Evolutionary conservation across 2,329 filamentous ascomycete species (phyloP), one percentile per base, ranked within the genome.

Genomic region (Penicillium sp.): DNA sequence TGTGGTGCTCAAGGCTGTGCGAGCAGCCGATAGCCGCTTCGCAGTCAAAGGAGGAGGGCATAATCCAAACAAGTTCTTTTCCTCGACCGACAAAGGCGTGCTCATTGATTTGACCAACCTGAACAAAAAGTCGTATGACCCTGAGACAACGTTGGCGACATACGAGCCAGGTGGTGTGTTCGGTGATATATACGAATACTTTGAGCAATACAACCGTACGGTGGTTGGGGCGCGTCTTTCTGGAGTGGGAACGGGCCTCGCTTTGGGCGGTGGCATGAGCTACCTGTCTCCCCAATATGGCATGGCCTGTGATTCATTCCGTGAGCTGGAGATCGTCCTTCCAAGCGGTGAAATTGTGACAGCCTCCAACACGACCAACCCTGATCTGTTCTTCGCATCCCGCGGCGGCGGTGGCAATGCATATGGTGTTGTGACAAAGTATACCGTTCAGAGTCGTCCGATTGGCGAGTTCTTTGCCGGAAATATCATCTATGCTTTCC

Each of bases 21-120:
- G 57, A 16, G 59, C 56, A 13, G 61, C 64, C 23, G 63, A 54
- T 18, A 62, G 57, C 39, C 61, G 62, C 18, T 65, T 65, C 46
- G 66, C 66, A 36, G 51, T 69, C 42, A 69, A 66, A 47, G 62
- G 63, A 2, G 65, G 63, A 4, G 66, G 66, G 2, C 66, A 69
- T 43, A 69, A 66, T 19, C 61, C 67, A n/a, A 69, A 69, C 27
- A 61, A 53, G 1, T 65, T 64, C 50, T 65, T 57, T 18, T 64
- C 66, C 8, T 67, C 65, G 4, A 66, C 65, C 16, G 54, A 65
- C 34, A 44, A 56, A 30, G 65, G 65, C 6, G 64, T 66, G 1
- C 60, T 67, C n/a, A 45, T 66, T 11, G 61, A 65, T 34, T 48
- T 67, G 34, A 60, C 55, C 35, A 51, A 42, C n/a, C 62, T 67